phyloP scores from a whole-genome alignment of 2,329 filamentous ascomycete genomes.

The Decorospora gaudefroyi region DNA sequence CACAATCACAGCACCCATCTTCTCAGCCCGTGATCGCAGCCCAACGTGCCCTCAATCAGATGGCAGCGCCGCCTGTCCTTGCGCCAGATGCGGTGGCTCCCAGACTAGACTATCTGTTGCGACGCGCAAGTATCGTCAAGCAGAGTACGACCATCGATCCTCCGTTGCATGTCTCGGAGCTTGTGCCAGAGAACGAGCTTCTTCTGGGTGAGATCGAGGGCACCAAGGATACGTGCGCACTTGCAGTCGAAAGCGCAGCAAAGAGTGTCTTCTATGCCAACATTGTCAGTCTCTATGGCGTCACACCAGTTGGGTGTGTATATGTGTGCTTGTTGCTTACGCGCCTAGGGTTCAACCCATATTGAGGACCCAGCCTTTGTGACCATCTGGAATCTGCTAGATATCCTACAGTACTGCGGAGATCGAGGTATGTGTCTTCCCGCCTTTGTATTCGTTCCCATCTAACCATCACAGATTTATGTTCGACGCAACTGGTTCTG shows the following conservation, averaged over 20 bases:
- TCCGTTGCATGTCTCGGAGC: constrained; percentile 49
- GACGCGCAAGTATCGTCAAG: constrained; percentile 50
- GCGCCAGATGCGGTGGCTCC: constrained; percentile 34
- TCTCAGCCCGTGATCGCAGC: constrained; percentile 10
- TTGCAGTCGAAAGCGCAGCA: constrained; percentile 80
- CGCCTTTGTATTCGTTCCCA: neutral
- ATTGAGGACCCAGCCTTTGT: constrained; percentile 81
- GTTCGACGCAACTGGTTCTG: constrained; percentile 80
- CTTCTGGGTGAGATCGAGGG: constrained; percentile 33
- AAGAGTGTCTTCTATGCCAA: constrained; percentile 78
- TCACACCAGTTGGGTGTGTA: too few relatives aligned
- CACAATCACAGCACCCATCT: too few relatives aligned
- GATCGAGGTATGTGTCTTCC: constrained; percentile 68
- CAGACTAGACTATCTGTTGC: constrained; percentile 50
- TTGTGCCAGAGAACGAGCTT: constrained; percentile 40
- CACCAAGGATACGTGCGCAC: constrained; percentile 60
- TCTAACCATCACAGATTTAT: constrained; percentile 52
- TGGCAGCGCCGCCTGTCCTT: constrained; percentile 35
- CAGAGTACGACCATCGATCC: constrained; percentile 50
- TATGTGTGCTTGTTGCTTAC: too few relatives aligned
- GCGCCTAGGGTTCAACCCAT: constrained; percentile 66
- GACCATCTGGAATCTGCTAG: constrained; percentile 89
- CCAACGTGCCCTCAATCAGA: constrained; percentile 16
- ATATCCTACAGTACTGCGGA: constrained; percentile 85
- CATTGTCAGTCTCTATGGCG: constrained; percentile 62